Percentiles rank a stretch among this genome's conserved stretches.
Conservation (phyloP, 306 rosid species). For the Argentina anserina region DNA sequence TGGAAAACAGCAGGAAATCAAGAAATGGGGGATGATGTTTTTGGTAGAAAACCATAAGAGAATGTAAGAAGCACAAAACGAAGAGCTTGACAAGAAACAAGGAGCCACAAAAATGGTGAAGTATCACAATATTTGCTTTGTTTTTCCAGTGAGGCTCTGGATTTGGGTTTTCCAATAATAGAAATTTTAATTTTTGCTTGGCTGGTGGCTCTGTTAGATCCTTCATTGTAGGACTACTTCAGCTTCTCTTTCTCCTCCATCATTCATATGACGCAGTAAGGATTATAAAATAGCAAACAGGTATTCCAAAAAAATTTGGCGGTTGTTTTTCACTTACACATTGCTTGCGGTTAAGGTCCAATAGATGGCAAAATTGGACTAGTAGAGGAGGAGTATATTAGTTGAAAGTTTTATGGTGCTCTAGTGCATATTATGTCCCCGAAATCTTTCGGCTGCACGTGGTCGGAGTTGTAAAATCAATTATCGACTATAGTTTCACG, state of each 20-base stretch:
- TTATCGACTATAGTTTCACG: no score
- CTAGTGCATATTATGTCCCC: no score
- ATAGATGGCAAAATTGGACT: background rate
- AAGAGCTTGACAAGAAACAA: conserved; percentile 29
- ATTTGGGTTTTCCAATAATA: conserved; percentile 40
- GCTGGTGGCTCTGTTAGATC: conserved; percentile 38
- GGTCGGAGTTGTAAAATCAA: no score
- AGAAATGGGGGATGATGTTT: conserved; percentile 4
- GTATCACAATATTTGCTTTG: conserved; percentile 31
- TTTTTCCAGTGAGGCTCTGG: conserved; percentile 18
- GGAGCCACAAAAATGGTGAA: conserved; percentile 23
- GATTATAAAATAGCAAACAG: conserved; percentile 28
- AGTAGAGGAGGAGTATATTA: no score
- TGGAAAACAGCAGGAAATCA: background rate
- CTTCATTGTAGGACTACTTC: conserved; percentile 46
- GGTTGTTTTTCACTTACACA: background rate
- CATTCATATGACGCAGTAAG: conserved; percentile 20
- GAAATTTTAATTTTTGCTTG: conserved; percentile 33
- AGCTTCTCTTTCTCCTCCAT: conserved; percentile 22
- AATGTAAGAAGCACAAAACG: conserved; percentile 21
- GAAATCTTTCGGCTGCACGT: no score
- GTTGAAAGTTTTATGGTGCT: no score
- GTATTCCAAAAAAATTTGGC: background rate
- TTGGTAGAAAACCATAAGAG: conserved; percentile 14
- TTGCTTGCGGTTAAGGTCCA: background rate